Evolutionary conservation across 2,329 filamentous ascomycete genomes (phyloP).

Genomic region (Harringtonia lauricola): DNA sequence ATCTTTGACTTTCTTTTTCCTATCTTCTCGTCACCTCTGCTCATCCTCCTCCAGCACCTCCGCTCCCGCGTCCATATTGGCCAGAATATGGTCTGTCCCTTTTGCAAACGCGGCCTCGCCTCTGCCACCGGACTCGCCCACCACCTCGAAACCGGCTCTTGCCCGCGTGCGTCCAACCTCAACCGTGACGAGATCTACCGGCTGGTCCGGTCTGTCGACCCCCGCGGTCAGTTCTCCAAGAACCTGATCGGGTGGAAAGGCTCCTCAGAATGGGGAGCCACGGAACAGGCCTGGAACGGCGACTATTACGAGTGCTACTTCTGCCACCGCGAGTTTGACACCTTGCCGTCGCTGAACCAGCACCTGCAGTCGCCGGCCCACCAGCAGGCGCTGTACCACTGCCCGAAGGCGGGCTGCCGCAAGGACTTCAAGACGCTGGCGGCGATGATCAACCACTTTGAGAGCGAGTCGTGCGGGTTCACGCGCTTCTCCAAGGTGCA

Average conservation of each 20-base stretch:
- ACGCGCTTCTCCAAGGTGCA: conserved; percentile 23
- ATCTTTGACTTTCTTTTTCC: background rate
- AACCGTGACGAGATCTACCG: conserved; percentile 37
- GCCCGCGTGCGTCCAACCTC: conserved; percentile 30
- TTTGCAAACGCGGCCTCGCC: conserved; percentile 34
- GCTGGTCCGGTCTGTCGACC: conserved; percentile 33
- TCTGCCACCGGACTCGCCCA: conserved; percentile 42
- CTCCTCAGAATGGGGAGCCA: conserved; percentile 25
- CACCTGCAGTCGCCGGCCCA: conserved; percentile 29
- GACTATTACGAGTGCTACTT: conserved; percentile 39
- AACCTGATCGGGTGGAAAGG: conserved; percentile 35
- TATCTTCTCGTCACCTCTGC: background rate
- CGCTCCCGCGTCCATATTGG: conserved; percentile 39
- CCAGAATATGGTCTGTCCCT: conserved; percentile 36
- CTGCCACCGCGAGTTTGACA: conserved; percentile 33
- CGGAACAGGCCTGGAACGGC: conserved; percentile 31
- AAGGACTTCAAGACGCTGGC: conserved; percentile 28
- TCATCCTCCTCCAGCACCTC: conserved; percentile 32
- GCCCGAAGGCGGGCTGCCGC: conserved; percentile 22
- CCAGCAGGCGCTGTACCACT: conserved; percentile 28
- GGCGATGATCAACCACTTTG: conserved; percentile 28
- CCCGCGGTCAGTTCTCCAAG: conserved; percentile 35
- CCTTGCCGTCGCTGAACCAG: conserved; percentile 19
- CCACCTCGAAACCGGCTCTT: conserved; percentile 46
- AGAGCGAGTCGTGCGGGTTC: conserved; percentile 29